A percentile compares a stretch with the other conserved stretches of the same genome.
Evolutionary conservation across 2,329 filamentous ascomycete genomes (phyloP).

Genomic region (Trichoderma brevicompactum): DNA sequence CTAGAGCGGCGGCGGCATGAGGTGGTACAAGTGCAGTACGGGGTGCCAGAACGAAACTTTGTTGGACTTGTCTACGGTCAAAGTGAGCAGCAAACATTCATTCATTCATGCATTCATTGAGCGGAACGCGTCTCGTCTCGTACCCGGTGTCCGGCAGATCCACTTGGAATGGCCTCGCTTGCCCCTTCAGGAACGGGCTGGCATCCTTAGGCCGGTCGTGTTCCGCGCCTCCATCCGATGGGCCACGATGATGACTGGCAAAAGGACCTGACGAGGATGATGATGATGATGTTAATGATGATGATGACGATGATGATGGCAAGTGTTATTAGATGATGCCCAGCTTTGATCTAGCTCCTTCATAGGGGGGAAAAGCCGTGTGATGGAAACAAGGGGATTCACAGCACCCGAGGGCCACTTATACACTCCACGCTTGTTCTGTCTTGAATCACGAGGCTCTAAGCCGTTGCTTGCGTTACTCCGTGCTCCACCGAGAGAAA

Average conservation of each 20-base stretch:
- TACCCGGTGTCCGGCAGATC: slow-evolving; percentile 10
- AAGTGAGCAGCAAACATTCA: neutral
- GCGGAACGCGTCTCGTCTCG: slow-evolving; percentile 3
- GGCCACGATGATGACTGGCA: neutral
- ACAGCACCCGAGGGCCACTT: neutral
- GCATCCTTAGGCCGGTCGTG: neutral
- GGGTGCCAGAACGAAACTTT: no score
- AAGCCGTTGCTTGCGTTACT: neutral
- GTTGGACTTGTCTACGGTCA: neutral
- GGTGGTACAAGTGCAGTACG: no score
- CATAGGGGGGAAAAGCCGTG: neutral
- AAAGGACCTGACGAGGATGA: neutral
- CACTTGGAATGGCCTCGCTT: slow-evolving; percentile 16
- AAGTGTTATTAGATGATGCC: neutral
- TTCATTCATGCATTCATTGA: neutral
- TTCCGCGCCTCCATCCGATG: neutral
- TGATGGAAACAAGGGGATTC: neutral
- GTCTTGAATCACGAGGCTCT: slow-evolving; percentile 4
- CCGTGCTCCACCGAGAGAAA: neutral
- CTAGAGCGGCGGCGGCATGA: no score
- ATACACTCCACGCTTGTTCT: neutral
- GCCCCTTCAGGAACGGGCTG: neutral
- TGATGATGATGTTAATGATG: no score
- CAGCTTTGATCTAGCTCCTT: neutral
- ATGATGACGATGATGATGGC: no score